Evolutionary conservation across 148 eudicot species (phyloP), one percentile per base, ranked within the genome.

Genomic region (Talinum fruticosum): DNA sequence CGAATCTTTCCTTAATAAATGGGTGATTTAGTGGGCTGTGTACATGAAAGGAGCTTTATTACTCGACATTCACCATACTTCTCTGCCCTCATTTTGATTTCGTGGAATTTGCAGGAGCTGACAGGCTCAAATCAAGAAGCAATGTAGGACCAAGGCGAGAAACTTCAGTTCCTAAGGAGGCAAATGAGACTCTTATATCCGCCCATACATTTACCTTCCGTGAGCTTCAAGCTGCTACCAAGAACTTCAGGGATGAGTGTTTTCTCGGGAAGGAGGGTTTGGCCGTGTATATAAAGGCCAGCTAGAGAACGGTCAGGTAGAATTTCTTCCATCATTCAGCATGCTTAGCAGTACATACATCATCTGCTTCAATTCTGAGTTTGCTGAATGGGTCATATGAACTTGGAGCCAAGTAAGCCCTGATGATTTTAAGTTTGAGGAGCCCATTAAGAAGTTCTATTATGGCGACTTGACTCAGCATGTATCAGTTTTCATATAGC

Each of bases 221-320:
- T 34, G 98, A 94, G 78, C 93, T 94, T 78, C 93, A 97, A 44
- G 80, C 85, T 68, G 98, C 97, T 28, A 94, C 98, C 73, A 86
- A 82, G 75, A 90, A 92, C 82, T 94, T 94, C 44, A 81, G 87
- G 75, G 91, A 84, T 13, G 98, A 94, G 33, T 90, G 86, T 78
- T 90, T 92, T 77, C 38, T 94, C 74, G 97, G 98, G 97, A 94
- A 86, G 98, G 98, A 24, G 98, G 98, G 26, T 94, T 94, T 77
- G 98, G 97, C 2, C 85, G 96, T 76, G 99, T 95, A 4, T 95
- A 92, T 80, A 92, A 82, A 82, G 97, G 99, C 44, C 84, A 81
- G 66, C 88, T 94, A 68, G 88, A 88, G 53, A 86, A 72, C 3
- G 96, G 92, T 45, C 93, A 92, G 90, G 98, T 94, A 83, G 69